A percentile compares a stretch with the other conserved stretches of the same genome.
These are phyloP conservation scores for Xylariaceae sp. DNA, from an alignment of 2,329 filamentous ascomycete genomes.

Conservation along the genomic window DNA sequence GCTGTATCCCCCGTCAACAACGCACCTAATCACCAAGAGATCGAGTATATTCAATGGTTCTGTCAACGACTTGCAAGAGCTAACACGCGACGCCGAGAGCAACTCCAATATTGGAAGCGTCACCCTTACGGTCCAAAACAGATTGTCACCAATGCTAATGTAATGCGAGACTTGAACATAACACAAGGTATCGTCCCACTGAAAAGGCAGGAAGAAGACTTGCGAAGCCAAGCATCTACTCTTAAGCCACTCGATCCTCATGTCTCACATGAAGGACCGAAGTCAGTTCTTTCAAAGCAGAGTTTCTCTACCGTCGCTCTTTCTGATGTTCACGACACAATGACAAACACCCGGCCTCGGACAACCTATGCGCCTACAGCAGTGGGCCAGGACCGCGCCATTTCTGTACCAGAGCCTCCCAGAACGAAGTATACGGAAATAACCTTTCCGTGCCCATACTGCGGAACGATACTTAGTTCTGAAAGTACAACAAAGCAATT, in stretches of 20 bases:
- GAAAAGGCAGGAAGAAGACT: background rate
- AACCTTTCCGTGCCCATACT: conserved; percentile 4
- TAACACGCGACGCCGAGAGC: conserved; percentile 7
- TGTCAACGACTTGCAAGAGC: conserved; percentile 9
- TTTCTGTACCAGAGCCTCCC: background rate
- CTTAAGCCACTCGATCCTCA: background rate
- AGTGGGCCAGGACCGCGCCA: background rate
- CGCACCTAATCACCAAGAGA: background rate
- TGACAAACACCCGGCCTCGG: background rate
- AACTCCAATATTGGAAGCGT: conserved; percentile 1
- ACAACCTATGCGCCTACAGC: conserved; percentile 4
- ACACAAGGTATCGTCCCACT: background rate
- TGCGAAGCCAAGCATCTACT: background rate
- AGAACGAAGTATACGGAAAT: background rate
- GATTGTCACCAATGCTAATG: background rate
- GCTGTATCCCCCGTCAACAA: background rate
- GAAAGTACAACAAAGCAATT: background rate
- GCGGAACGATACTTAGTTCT: background rate
- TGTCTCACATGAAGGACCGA: background rate
- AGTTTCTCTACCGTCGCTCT: background rate
- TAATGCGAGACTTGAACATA: background rate
- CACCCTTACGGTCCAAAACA: conserved; percentile 1
- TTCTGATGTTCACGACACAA: conserved; percentile 3
- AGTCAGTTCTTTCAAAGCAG: background rate
- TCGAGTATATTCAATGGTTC: conserved; percentile 3